Base-by-base conservation (phyloP, 164 flowering plant genomes). In the Dillenia turbinata region DNA sequence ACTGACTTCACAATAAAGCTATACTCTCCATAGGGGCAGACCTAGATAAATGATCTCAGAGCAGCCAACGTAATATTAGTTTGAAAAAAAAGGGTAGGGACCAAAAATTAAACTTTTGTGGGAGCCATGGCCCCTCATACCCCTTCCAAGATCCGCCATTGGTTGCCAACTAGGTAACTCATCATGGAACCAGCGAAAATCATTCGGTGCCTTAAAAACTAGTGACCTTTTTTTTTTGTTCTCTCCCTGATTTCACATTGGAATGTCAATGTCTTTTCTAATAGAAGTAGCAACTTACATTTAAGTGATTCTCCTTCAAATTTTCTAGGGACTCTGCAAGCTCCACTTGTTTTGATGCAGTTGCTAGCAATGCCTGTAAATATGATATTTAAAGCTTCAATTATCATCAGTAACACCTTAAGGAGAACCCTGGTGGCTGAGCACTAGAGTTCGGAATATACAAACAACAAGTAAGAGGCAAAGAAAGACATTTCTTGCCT, bases 261-360 rank as follows among this genome's bases (percentile, higher is more conserved):
- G 43, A 59, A 60, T 43, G 11, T 55, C n/a, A 15, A 3, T 9
- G 10, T 10, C 40, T 33, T 33, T n/a, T 10, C 12, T 14, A 40
- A 43, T 14, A 50, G 24, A 3, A 44, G 12, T 49, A 64, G 33
- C 10, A 60, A 75, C 90, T 77, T 81, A 87, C 96, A 51, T 63
- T 63, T 49, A 72, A 33, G 65, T 65, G 72, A 68, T 50, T 54
- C 57, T 83, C 87, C 72, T 77, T 80, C 48, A 88, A 59, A 67
- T 49, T 77, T 73, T 88, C 91, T 61, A 91, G 52, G 43, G 95
- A 79, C 56, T 91, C 85, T 5, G 91, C 90, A 70, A 91, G 96
- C 73, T 91, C 86, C 70, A 78, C 77, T 67, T 91, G 97, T 64
- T 87, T 81, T 60, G 93, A 85, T 49, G 97, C 81, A 43, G 97